Base-by-base conservation (phyloP, 768 basidiomycete genomes). In the Kwoniella sp. region DNA sequence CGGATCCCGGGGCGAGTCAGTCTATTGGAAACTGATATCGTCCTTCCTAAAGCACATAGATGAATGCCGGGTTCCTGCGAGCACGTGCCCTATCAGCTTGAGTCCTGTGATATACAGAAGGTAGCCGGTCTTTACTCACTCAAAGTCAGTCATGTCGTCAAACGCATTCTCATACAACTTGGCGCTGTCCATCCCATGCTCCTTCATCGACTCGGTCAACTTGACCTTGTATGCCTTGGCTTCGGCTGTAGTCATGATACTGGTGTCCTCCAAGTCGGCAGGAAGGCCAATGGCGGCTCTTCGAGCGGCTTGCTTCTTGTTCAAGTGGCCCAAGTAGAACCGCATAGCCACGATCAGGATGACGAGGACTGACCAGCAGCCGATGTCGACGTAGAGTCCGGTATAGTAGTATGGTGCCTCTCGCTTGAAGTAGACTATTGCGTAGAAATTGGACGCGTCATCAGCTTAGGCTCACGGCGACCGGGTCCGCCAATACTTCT, bases 341-440 rank as follows among this genome's bases (percentile, higher is more conserved):
- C 69, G 69, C 74, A 76, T 76, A 12, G 63, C 47, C 30, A 76
- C 55, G 58, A 69, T 62, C 25, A 74, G 64, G 63, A 68, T 29
- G 61, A 58, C 69, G 24, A 68, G 57, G 22, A 70, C 37, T 17
- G 64, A 63, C 77, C 73, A 78, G 48, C 70, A 78, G n/a, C 63
- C 67, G 25, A 77, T 70, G 57, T 77, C 71, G 58, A 77, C 74
- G 55, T 73, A 72, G 24, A 78, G 68, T 57, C 77, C 77, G 21
- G 74, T 76, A 49, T 60, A 64, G 66, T 77, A 78, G 40, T 64
- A 27, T 1, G 77, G 77, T 13, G 67, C 68, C 47, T 78, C 77
- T 15, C 46, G 27, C 2, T 67, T 55, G n/a, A 76, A 63, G 60
- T 74, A 78, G 55, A 78, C 72, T 61, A 51, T 26, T 9, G 50